Evolutionary conservation across 768 basidiomycete genomes (phyloP).

Genomic region (Boletellus sp.): DNA sequence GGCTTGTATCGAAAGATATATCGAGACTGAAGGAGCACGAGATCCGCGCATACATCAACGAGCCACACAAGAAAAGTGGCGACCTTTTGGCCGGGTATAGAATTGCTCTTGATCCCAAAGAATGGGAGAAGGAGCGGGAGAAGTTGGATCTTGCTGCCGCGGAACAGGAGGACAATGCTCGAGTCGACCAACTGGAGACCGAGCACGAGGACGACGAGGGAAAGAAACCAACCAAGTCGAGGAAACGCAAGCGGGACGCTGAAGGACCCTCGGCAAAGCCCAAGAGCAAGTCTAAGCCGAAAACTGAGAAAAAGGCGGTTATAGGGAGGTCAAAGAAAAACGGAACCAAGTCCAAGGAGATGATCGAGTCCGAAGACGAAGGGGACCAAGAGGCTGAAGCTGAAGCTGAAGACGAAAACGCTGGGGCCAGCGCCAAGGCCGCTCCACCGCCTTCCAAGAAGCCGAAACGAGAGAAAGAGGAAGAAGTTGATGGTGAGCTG

Average conservation of each 20-base stretch:
- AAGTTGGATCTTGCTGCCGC: conserved; percentile 33
- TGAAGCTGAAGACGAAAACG: conserved; percentile 43
- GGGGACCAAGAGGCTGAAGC: conserved; percentile 49
- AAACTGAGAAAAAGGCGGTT: conserved; percentile 37
- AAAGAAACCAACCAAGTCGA: conserved; percentile 43
- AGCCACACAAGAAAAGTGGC: conserved; percentile 70
- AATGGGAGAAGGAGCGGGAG: conserved; percentile 54
- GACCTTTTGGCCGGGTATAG: conserved; percentile 76
- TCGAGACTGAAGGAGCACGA: conserved; percentile 72
- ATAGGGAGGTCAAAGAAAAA: conserved; percentile 48
- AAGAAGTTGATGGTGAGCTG: conserved; percentile 53
- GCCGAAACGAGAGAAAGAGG: conserved; percentile 55
- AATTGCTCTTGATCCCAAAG: conserved; percentile 68
- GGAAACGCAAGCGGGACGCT: conserved; percentile 63
- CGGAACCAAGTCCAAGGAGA: conserved; percentile 56
- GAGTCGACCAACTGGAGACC: conserved; percentile 63
- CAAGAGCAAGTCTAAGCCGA: conserved; percentile 45
- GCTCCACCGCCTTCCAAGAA: conserved; percentile 67
- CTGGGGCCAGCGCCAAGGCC: conserved; percentile 48
- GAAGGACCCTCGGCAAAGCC: conserved; percentile 39
- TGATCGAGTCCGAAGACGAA: conserved; percentile 63
- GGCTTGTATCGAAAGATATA: conserved; percentile 81
- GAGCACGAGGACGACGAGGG: conserved; percentile 51
- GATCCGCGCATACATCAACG: conserved; percentile 79
- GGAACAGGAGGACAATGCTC: conserved; percentile 52